Conservation (phyloP, 768 basidiomycete species). For the Pleurotus tuoliensis region DNA sequence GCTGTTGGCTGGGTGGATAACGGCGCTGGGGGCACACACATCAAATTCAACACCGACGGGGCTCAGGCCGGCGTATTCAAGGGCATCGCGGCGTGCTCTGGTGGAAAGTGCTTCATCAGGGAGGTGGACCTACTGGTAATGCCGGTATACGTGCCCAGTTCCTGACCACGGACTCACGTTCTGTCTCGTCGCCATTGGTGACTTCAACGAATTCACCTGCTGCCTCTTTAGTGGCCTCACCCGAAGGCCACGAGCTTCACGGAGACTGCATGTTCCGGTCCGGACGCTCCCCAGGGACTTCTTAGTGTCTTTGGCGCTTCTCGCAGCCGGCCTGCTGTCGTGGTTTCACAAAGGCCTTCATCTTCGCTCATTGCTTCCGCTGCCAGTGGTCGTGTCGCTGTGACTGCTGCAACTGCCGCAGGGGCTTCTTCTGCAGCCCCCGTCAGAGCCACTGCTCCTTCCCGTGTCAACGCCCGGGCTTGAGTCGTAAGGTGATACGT, state of each 20-base stretch:
- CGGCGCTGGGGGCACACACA: not conserved
- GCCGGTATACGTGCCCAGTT: not conserved
- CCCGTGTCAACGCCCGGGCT: not conserved
- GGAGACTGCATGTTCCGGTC: not conserved
- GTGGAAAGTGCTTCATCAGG: not conserved
- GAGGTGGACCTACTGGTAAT: constrained; percentile 1
- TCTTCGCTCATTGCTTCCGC: not conserved
- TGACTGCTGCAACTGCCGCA: not conserved
- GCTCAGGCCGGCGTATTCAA: not conserved
- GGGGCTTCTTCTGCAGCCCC: not conserved
- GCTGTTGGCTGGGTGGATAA: not conserved
- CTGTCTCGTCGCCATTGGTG: not conserved
- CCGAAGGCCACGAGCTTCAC: constrained; percentile 1
- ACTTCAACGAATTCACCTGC: too few relatives aligned
- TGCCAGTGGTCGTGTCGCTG: not conserved
- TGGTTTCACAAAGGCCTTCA: not conserved
- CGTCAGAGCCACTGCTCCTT: not conserved
- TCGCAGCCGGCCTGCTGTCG: not conserved
- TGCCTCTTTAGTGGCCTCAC: not conserved
- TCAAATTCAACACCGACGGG: constrained; percentile 1
- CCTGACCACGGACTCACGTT: not conserved
- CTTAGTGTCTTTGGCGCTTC: not conserved
- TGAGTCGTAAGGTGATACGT: not conserved
- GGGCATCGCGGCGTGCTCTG: not conserved
- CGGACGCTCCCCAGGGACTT: not conserved